Percentiles rank a stretch among this genome's conserved stretches.
Conservation (phyloP, 2,329 filamentous ascomycete species). For the Aspergillus flavus region DNA sequence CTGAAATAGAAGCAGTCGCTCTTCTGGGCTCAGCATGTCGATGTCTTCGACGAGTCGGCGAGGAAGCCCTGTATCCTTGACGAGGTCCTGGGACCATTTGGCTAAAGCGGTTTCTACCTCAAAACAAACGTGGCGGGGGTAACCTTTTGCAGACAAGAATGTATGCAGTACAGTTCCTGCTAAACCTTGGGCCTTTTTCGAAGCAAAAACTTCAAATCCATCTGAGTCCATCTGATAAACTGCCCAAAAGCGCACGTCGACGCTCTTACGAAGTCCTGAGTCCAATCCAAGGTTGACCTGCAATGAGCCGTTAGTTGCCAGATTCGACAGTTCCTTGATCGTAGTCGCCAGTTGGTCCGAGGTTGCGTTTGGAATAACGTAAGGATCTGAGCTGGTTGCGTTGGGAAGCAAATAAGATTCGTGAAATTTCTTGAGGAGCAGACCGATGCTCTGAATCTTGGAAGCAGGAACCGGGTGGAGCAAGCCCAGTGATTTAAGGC, state of each 20-base stretch:
- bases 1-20: constrained; percentile 44
- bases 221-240: constrained; percentile 41
- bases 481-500: constrained; percentile 44
- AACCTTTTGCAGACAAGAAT: constrained; percentile 46
- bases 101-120: constrained; percentile 43
- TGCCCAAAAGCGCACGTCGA: constrained; percentile 44
- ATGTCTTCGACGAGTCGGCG: constrained; percentile 47
- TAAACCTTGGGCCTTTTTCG: constrained; percentile 48
- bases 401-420: constrained; percentile 26
- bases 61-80: constrained; percentile 34
- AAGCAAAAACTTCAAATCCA: constrained; percentile 45
- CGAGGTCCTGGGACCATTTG: constrained; percentile 36
- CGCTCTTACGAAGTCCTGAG: constrained; percentile 43
- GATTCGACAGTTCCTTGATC: constrained; percentile 34
- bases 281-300: constrained; percentile 42
- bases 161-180: constrained; percentile 49
- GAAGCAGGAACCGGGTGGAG: constrained; percentile 41
- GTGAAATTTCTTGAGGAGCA: constrained; percentile 34
- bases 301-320: constrained; percentile 31
- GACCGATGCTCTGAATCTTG: constrained; percentile 39
- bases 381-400: constrained; percentile 23
- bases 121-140: constrained; percentile 43
- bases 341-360: constrained; percentile 27
- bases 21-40: constrained; percentile 45
- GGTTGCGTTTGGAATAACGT: constrained; percentile 22